Evolutionary conservation across 1,139 yeast species (phyloP).

Genomic region (Sugiyamaella xylanicola): DNA sequence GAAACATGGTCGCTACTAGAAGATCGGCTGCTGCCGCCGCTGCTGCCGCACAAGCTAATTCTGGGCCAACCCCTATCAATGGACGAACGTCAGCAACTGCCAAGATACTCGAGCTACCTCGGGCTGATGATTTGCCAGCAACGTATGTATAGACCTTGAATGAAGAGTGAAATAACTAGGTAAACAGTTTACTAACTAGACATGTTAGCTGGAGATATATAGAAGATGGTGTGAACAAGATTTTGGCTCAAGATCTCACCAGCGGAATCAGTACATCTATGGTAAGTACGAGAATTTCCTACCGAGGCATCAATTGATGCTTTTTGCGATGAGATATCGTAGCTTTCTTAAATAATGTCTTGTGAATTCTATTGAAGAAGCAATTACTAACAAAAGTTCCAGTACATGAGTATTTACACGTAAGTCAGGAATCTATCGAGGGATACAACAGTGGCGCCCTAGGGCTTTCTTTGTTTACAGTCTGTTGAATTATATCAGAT

Average conservation of each 20-base stretch:
- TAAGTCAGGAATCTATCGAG: slow-evolving; percentile 29
- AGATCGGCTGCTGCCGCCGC: slow-evolving; percentile 11
- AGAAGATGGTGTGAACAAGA: slow-evolving; percentile 43
- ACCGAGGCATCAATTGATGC: too few relatives aligned
- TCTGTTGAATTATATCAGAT: too few relatives aligned
- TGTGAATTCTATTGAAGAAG: background rate
- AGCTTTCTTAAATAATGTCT: background rate
- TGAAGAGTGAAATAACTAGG: background rate
- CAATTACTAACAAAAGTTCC: slow-evolving; percentile 9
- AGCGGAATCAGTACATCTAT: slow-evolving; percentile 43
- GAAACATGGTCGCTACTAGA: slow-evolving; percentile 1
- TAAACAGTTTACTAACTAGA: background rate
- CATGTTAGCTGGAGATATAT: slow-evolving; percentile 44
- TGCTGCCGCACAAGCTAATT: slow-evolving; percentile 9
- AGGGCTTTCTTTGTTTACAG: too few relatives aligned
- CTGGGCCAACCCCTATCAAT: background rate
- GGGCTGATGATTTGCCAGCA: slow-evolving; percentile 33
- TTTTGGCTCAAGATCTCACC: slow-evolving; percentile 43
- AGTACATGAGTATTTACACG: slow-evolving; percentile 48
- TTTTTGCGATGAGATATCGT: too few relatives aligned
- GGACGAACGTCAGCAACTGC: background rate
- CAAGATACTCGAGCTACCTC: slow-evolving; percentile 28
- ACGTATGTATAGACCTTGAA: slow-evolving; percentile 30
- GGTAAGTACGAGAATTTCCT: slow-evolving; percentile 30
- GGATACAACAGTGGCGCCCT: too few relatives aligned